Evolutionary conservation across 192 early-diverging fungal species (phyloP).

Genomic region (Coemansia sp.): DNA sequence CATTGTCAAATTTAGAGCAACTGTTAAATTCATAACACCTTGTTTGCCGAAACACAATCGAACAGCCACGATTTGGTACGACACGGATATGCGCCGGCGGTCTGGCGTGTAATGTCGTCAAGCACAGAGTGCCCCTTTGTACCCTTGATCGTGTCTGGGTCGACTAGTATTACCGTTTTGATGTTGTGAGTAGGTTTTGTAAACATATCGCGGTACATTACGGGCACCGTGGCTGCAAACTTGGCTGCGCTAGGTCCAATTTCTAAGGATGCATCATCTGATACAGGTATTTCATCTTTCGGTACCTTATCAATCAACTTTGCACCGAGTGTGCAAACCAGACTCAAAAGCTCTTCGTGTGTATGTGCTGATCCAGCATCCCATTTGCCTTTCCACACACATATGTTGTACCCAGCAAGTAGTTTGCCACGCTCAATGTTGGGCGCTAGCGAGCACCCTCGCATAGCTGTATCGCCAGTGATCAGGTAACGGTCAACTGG

Average conservation of each 20-base stretch:
- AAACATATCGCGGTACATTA: conserved; percentile 24
- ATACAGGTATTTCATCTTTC: not conserved
- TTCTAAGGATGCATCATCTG: not conserved
- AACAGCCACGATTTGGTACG: conserved; percentile 45
- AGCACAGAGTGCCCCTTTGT: conserved; percentile 8
- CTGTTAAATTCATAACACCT: conserved; percentile 3
- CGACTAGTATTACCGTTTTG: conserved; percentile 19
- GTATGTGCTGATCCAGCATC: conserved; percentile 19
- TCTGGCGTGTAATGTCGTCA: conserved; percentile 6
- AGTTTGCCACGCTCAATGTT: conserved; percentile 9
- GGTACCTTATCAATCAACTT: conserved; percentile 11
- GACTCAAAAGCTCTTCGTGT: conserved; percentile 9
- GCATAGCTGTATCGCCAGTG: conserved; percentile 28
- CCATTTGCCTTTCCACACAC: conserved; percentile 17
- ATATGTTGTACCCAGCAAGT: conserved; percentile 11
- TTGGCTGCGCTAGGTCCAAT: conserved; percentile 3
- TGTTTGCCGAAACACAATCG: conserved; percentile 42
- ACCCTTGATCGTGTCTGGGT: conserved; percentile 12
- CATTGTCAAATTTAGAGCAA: not conserved
- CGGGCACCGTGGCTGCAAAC: conserved; percentile 11
- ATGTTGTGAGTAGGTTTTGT: conserved; percentile 9
- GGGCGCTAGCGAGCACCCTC: not conserved
- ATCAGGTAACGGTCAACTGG: conserved; percentile 19
- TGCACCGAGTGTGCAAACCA: conserved; percentile 22
- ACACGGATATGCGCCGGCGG: conserved; percentile 18